Evolutionary conservation across 228 moss, liverwort and hornwort genomes (phyloP), one percentile per base, ranked within the genome.

Genomic region (Sphagnum fallax): DNA sequence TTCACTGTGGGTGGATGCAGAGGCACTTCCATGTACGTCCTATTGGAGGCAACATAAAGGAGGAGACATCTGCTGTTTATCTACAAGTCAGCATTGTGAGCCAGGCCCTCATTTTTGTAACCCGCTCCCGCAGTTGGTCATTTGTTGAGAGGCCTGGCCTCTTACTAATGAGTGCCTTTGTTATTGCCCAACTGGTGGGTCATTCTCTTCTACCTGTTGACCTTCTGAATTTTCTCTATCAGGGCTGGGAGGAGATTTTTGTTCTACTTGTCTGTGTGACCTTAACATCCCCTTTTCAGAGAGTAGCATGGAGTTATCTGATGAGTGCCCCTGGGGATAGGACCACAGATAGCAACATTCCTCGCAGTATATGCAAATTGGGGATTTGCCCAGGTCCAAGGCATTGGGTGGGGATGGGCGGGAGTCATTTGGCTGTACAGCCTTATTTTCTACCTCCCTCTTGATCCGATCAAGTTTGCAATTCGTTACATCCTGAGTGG

Each of bases 321-420:
- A 32, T 32, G 32, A 32, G 32, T 32, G 32, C 32, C 32, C 2
- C 32, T 32, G 32, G 32, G 32, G 32, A 32, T 5, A 10, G 63
- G 48, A 5, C 4, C 73, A 16, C 82, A 91, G 88, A 65, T 88
- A 10, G 84, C 91, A 53, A 91, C 88, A 10, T 77, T 86, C 61
- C 67, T 91, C 68, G 86, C 91, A 4, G 88, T 88, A 59, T 86
- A 86, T 71, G 88, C 86, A 12, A 67, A 75, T 50, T 84, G 82
- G 80, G 72, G 67, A 57, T 91, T 88, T 66, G 88, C 84, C 57
- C 63, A 60, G 65, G 80, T 84, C 61, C 64, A 71, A 53, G 88
- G 81, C 64, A 72, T 86, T 49, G 83, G 86, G 11, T 91, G 91
- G 91, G 78, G 80, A 49, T 91, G 91, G 91, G 91, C 88, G 3